Conservation (phyloP, 495 filamentous ascomycete genomes). For the Apiosordaria backusii region DNA sequence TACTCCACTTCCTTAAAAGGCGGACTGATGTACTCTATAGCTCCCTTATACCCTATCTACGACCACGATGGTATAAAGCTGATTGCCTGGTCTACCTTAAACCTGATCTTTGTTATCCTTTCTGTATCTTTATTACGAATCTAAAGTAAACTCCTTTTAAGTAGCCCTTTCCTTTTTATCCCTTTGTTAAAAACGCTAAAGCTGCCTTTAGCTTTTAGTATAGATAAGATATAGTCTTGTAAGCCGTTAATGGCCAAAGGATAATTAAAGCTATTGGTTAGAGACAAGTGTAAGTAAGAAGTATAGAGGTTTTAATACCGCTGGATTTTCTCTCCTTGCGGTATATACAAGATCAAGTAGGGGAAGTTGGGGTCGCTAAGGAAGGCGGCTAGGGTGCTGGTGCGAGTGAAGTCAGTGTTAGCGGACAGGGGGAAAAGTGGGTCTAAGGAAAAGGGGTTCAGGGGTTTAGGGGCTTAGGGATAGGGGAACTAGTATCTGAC, state of each 20-base stretch:
- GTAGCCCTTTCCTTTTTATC: conserved; percentile 1
- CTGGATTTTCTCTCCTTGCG: conserved; percentile 20
- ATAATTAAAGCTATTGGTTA: conserved; percentile 25
- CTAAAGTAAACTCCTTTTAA: conserved; percentile 27
- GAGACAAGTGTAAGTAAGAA: conserved; percentile 29
- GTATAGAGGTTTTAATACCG: conserved; percentile 30
- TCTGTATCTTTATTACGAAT: conserved; percentile 3
- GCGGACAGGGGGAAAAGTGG: background rate
- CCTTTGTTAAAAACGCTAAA: conserved; percentile 24
- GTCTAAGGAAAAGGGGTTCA: background rate
- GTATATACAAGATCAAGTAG: conserved; percentile 3
- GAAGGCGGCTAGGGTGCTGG: conserved; percentile 29
- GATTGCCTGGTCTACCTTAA: conserved; percentile 13
- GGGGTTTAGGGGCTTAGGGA: background rate
- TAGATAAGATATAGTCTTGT: conserved; percentile 22
- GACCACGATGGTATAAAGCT: conserved; percentile 17
- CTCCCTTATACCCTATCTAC: conserved; percentile 27
- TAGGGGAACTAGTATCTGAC: background rate
- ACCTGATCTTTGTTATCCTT: conserved; percentile 4
- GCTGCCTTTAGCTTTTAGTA: conserved; percentile 18
- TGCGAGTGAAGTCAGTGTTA: background rate
- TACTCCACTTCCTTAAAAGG: conserved; percentile 18
- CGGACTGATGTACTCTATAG: conserved; percentile 20
- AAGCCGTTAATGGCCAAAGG: conserved; percentile 31
- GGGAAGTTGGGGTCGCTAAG: conserved; percentile 38